A percentile compares a stretch with the other conserved stretches of the same genome.
phyloP scores from a whole-genome alignment of 805 yeast genomes.

The Suhomyces kilbournensis region DNA sequence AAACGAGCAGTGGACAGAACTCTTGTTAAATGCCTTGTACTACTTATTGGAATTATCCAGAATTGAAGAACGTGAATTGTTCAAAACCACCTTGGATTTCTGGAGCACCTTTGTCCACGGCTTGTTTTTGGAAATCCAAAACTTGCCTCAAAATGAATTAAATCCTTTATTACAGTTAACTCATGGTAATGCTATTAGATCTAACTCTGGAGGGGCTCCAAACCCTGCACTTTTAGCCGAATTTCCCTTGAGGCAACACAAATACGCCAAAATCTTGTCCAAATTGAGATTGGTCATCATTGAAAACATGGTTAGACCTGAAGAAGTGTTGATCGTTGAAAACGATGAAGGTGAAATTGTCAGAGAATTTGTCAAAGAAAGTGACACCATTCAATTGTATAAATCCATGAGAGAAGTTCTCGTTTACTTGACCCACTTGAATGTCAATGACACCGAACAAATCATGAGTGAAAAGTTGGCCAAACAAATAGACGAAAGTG shows the following conservation, averaged over 20 bases:
- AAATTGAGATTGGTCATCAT: constrained; percentile 88
- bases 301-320: constrained; percentile 97
- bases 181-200: constrained; percentile 38
- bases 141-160: constrained; percentile 66
- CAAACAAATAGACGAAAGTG: constrained; percentile 90
- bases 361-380: constrained; percentile 93
- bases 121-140: constrained; percentile 81
- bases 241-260: constrained; percentile 82
- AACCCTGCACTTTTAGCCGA: constrained; percentile 76
- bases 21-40: constrained; percentile 69
- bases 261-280: constrained; percentile 74
- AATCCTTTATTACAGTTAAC: constrained; percentile 74
- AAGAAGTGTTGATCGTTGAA: constrained; percentile 94
- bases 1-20: constrained; percentile 47
- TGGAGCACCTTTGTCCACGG: constrained; percentile 87
- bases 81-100: constrained; percentile 92
- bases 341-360: constrained; percentile 99
- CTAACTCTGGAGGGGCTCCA: constrained; percentile 69
- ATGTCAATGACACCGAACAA: constrained; percentile 88
- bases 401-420: constrained; percentile 94
- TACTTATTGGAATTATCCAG: constrained; percentile 81
- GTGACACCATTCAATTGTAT: constrained; percentile 93
- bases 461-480: constrained; percentile 92
- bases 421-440: constrained; percentile 92
- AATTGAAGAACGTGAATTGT: constrained; percentile 92